These are phyloP conservation scores for Phytophthora palmivora DNA, from an alignment of 352 stramenopile genomes.

Conservation along the genomic window DNA sequence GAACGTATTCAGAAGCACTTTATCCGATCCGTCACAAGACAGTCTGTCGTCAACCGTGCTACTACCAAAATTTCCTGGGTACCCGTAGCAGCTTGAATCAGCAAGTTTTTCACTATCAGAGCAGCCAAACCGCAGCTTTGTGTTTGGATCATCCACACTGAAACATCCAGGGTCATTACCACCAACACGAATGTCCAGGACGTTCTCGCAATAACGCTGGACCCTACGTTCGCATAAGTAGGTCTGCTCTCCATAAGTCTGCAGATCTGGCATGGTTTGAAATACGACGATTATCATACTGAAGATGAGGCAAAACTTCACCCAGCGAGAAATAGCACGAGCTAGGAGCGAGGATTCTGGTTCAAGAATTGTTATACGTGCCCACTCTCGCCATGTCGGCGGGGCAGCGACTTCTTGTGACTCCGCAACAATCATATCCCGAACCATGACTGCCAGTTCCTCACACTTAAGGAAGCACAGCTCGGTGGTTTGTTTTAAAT, in stretches of 20 bases:
- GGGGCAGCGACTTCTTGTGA: slow-evolving; percentile 46
- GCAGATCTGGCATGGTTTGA: slow-evolving; percentile 81
- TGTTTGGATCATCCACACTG: slow-evolving; percentile 42
- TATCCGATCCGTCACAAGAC: slow-evolving; percentile 47
- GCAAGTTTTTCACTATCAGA: slow-evolving; percentile 41
- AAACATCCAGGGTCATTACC: slow-evolving; percentile 71
- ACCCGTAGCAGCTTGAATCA: slow-evolving; percentile 62
- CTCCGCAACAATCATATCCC: slow-evolving; percentile 66
- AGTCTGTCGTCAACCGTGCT: slow-evolving; percentile 39
- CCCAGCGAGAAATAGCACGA: slow-evolving; percentile 55
- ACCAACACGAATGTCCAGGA: slow-evolving; percentile 20
- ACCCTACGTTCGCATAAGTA: slow-evolving; percentile 68
- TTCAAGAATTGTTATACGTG: slow-evolving; percentile 50
- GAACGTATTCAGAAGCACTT: slow-evolving; percentile 22
- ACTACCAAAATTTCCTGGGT: slow-evolving; percentile 61
- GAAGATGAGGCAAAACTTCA: slow-evolving; percentile 70
- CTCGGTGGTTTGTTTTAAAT: slow-evolving; percentile 60
- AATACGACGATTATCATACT: slow-evolving; percentile 83
- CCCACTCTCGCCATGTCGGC: slow-evolving; percentile 43
- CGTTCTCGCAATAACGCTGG: slow-evolving; percentile 55
- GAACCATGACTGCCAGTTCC: slow-evolving; percentile 64
- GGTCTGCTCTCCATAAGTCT: slow-evolving; percentile 71
- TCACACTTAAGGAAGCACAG: slow-evolving; percentile 59
- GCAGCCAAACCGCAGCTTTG: slow-evolving; percentile 59
- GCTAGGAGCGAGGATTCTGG: slow-evolving; percentile 53